phyloP scores from a whole-genome alignment of 2,329 filamentous ascomycete genomes.

The Ophiocordyceps camponoti-floridani region DNA sequence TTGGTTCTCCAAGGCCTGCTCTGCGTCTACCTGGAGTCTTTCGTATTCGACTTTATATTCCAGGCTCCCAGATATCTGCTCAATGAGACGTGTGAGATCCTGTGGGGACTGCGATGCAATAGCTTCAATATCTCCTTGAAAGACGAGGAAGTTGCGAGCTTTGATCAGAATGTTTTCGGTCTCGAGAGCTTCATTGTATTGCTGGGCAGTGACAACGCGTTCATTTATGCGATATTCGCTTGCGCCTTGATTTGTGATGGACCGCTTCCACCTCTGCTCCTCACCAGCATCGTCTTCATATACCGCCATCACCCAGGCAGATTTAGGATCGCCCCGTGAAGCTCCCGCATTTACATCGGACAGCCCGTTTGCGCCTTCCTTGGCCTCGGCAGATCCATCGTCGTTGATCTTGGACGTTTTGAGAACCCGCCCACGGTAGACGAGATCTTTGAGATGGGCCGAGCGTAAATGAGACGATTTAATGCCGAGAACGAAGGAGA shows the following conservation, averaged over 20 bases:
- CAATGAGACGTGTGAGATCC: conserved; percentile 82
- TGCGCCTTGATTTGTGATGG: conserved; percentile 71
- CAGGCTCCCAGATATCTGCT: conserved; percentile 91
- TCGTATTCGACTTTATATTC: conserved; percentile 95
- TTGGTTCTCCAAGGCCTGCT: conserved; percentile 76
- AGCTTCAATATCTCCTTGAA: conserved; percentile 93
- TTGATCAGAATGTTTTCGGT: conserved; percentile 95
- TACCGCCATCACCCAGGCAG: conserved; percentile 97
- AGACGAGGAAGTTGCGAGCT: conserved; percentile 92
- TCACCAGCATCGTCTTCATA: conserved; percentile 95
- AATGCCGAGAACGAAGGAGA: conserved; percentile 96
- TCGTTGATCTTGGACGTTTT: conserved; percentile 86
- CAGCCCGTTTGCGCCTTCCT: conserved; percentile 44
- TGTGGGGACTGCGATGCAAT: conserved; percentile 91
- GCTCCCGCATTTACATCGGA: conserved; percentile 43
- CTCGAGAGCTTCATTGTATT: conserved; percentile 88
- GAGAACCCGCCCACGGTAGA: conserved; percentile 88
- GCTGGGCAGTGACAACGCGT: conserved; percentile 66
- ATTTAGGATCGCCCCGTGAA: conserved; percentile 71
- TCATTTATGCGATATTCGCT: conserved; percentile 98
- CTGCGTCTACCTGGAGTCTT: conserved; percentile 65
- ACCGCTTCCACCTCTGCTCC: conserved; percentile 89
- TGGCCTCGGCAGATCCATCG: conserved; percentile 56
- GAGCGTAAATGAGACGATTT: conserved; percentile 97
- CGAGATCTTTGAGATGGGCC: conserved; percentile 78